Base-by-base conservation (phyloP, 352 stramenopile genomes). In the Phytophthora macrochlamydospora region DNA sequence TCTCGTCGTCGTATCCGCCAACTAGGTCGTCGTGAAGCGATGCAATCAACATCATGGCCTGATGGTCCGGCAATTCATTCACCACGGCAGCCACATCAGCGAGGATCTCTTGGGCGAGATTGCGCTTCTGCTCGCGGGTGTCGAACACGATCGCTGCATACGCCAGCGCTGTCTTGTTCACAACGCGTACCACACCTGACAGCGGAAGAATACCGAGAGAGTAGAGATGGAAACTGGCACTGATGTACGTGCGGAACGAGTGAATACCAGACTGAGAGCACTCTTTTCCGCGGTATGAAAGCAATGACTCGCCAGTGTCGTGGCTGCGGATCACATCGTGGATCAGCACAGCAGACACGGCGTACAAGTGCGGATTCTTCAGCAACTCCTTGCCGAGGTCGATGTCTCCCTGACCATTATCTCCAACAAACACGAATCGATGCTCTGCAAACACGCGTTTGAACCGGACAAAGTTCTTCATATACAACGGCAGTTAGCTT, bases 311-410 rank as follows among this genome's bases (percentile, higher is more conserved):
- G 53, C 51, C 57, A 18, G 43, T 76, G 8, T 63, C 59, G 62
- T 91, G 83, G 63, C 90, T 91, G 66, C 85, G 85, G 64, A 93
- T 88, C 29, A 94, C 78, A 56, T 94, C 86, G 71, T 94, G 86
- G 56, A 94, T 94, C 5, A 94, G 73, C 45, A 94, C 86, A 18
- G 72, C 72, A 1, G 72, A 77, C 35, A 90, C 81, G 1, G 71
- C 65, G 62, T 91, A 90, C 58, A 80, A 62, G 7, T 79, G 56
- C 1, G 83, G 81, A 13, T 84, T 62, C 42, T 63, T 65, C 35
- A 94, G 62, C 52, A 94, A 62, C 43, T 81, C 70, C 67, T 91
- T 93, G 71, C 86, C 86, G 28, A 94, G 59, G 40, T 93, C 84
- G 32, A 94, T 94, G 59, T 94, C 86, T 13, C 86, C 84, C 52